Evolutionary conservation across 805 yeast genomes (phyloP).

Genomic region (Blastobotrys muscicola): DNA sequence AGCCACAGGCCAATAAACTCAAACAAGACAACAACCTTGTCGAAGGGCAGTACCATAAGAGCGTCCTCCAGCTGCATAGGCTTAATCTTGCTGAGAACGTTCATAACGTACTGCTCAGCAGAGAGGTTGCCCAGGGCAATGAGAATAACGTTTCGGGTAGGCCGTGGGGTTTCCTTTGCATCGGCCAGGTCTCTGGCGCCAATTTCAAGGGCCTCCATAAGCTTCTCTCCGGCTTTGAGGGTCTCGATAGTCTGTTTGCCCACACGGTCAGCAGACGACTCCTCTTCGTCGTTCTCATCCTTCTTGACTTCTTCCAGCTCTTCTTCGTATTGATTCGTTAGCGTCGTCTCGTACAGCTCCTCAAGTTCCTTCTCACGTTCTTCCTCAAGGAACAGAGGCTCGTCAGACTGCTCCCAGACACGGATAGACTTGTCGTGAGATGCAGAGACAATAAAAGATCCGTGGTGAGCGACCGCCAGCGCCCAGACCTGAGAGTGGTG

Average conservation of each 20-base stretch:
- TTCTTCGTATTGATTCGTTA: constrained; percentile 63
- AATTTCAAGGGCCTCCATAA: constrained; percentile 85
- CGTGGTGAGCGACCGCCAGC: constrained; percentile 60
- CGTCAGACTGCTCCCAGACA: constrained; percentile 89
- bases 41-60: constrained; percentile 79
- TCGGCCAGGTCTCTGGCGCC: constrained; percentile 63
- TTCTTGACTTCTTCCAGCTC: constrained; percentile 35
- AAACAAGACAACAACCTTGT: constrained; percentile 63
- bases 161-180: constrained; percentile 41
- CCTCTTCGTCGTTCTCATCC: constrained; percentile 29
- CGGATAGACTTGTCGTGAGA: constrained; percentile 92
- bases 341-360: constrained; percentile 75
- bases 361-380: constrained; percentile 95
- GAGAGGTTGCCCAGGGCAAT: constrained; percentile 51
- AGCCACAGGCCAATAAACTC: constrained; percentile 73
- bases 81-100: constrained; percentile 57
- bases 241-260: constrained; percentile 82
- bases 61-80: constrained; percentile 91
- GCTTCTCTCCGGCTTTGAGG: constrained; percentile 85
- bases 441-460: constrained; percentile 64
- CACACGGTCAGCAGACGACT: constrained; percentile 46
- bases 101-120: constrained; percentile 74
- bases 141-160: constrained; percentile 62
- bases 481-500: constrained; percentile 96
- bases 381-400: constrained; percentile 93